Conservation (phyloP, 306 rosid species). For the Trifolium dubium region DNA sequence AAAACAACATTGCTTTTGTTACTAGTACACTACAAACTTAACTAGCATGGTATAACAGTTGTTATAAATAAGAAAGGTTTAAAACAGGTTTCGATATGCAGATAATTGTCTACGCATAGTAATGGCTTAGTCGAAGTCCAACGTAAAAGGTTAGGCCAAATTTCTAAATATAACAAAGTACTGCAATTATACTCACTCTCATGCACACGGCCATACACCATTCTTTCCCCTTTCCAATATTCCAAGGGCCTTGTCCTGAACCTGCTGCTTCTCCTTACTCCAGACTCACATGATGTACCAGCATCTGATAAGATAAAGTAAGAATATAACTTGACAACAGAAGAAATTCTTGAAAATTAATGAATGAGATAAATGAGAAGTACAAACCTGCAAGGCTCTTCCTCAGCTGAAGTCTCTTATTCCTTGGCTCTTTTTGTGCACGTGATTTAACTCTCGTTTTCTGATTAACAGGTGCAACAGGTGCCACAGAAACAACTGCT, state of each 20-base stretch:
- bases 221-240: constrained; percentile 88
- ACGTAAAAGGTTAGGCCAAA: constrained; percentile 14
- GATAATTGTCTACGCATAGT: neutral
- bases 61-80: no score
- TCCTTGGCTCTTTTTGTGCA: constrained; percentile 24
- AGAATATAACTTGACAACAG: neutral
- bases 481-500: constrained; percentile 23
- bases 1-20: no score
- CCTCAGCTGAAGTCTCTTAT: constrained; percentile 44
- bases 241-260: constrained; percentile 82
- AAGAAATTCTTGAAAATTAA: constrained; percentile 25
- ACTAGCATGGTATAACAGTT: no score
- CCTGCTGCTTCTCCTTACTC: constrained; percentile 87
- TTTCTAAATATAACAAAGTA: constrained; percentile 26
- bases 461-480: constrained; percentile 45
- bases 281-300: constrained; percentile 67
- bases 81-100: neutral
- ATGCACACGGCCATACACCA: constrained; percentile 75
- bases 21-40: no score
- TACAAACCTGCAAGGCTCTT: constrained; percentile 78
- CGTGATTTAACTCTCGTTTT: constrained; percentile 46
- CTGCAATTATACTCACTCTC: constrained; percentile 55
- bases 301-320: constrained; percentile 54
- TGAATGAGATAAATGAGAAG: constrained; percentile 29
- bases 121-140: neutral